A percentile compares a stretch with the other conserved stretches of the same genome.
phyloP scores from a whole-genome alignment of 73 alveolate species.

The Urostyla sp. region DNA sequence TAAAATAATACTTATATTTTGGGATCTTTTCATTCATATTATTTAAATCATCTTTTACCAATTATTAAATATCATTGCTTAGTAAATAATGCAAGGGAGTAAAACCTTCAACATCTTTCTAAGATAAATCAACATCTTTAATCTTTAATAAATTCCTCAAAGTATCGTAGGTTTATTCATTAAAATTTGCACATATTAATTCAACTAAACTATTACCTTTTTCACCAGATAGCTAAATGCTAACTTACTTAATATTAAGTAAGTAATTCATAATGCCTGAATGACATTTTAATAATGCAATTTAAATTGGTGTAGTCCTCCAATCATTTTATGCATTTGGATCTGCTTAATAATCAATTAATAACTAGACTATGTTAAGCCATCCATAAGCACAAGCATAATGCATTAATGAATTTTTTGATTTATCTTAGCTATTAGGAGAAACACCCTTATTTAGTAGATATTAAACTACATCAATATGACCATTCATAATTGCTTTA shows the following conservation, averaged over 20 bases:
- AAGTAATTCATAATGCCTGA: conserved; percentile 82
- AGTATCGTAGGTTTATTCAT: conserved; percentile 77
- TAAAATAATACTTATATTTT: background rate
- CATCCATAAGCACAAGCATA: conserved; percentile 49
- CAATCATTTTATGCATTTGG: conserved; percentile 89
- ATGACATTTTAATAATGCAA: conserved; percentile 93
- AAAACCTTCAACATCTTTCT: conserved; percentile 81
- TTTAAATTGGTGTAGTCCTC: conserved; percentile 90
- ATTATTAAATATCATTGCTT: background rate
- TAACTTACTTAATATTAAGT: conserved; percentile 66
- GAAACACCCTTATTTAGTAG: conserved; percentile 72
- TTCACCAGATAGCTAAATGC: conserved; percentile 91
- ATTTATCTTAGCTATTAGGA: conserved; percentile 46
- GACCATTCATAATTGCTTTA: conserved; percentile 63
- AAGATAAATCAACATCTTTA: conserved; percentile 86
- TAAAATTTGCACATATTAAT: conserved; percentile 73
- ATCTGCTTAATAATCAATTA: conserved; percentile 79
- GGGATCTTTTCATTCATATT: background rate
- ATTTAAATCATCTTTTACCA: background rate
- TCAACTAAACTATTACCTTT: conserved; percentile 88
- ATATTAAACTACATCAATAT: conserved; percentile 68
- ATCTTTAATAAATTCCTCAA: conserved; percentile 78
- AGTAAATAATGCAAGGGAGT: conserved; percentile 81
- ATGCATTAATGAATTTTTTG: background rate
- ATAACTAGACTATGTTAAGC: conserved; percentile 72